A percentile compares a stretch with the other conserved stretches of the same genome.
phyloP scores from a whole-genome alignment of 208 protist genomes.

The Naegleria lovaniensis region DNA sequence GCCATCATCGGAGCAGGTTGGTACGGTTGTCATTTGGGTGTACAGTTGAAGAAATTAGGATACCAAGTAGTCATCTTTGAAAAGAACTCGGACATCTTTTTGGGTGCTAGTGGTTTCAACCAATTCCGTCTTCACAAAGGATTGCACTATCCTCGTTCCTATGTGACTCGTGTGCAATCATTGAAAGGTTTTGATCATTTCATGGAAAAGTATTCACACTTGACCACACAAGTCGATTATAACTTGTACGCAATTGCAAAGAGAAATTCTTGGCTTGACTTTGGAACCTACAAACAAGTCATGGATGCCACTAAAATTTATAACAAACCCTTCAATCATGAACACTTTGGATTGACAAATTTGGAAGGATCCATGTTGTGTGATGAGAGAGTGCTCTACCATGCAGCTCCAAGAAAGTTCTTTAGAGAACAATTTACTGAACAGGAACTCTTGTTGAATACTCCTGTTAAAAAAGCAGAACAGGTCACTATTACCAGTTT shows the following conservation, averaged over 20 bases:
- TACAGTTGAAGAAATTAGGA: neutral
- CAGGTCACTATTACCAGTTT: neutral
- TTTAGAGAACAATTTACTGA: neutral
- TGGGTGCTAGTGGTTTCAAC: neutral
- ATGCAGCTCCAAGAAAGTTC: neutral
- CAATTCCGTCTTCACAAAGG: neutral
- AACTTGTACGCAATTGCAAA: neutral
- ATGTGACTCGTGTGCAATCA: neutral
- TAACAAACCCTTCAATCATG: neutral
- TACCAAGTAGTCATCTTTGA: neutral
- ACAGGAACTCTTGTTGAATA: neutral
- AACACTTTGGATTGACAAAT: neutral
- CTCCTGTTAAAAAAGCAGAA: neutral
- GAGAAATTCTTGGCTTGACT: neutral
- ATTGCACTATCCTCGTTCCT: neutral
- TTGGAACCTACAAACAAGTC: neutral
- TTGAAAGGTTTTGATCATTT: neutral
- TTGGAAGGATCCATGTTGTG: neutral
- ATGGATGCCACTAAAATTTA: neutral
- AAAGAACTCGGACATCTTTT: neutral
- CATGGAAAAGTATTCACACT: neutral
- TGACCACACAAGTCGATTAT: neutral
- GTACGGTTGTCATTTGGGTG: neutral
- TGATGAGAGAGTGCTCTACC: neutral
- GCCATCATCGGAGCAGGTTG: too few relatives aligned